These are phyloP conservation scores for Anacardium occidentale DNA, from an alignment of 345 rosid genomes.

Conservation along the genomic window DNA sequence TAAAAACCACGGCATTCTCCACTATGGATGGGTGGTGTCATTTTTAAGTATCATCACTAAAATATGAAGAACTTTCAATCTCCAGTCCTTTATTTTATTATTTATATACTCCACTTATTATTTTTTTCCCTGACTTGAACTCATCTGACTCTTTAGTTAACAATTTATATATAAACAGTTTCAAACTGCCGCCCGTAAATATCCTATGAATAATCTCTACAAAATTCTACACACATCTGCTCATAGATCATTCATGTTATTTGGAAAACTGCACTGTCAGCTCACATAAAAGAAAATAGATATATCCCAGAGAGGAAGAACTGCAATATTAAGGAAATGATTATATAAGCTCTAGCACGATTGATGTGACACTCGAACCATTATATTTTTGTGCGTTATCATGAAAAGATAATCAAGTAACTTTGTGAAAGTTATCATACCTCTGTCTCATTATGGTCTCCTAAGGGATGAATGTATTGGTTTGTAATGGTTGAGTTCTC, in stretches of 20 bases:
- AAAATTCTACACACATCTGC: background rate
- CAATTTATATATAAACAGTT: background rate
- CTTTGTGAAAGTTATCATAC: background rate
- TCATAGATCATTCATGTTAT: background rate
- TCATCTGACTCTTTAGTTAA: background rate
- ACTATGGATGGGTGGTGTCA: conserved; percentile 16
- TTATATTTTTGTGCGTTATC: conserved; percentile 10
- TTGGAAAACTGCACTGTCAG: background rate
- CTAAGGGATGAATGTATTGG: background rate
- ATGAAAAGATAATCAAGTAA: background rate
- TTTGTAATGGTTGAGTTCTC: conserved; percentile 1
- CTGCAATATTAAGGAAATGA: background rate
- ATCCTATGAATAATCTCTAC: background rate
- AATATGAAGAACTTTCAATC: background rate
- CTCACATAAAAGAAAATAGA: too few relatives aligned
- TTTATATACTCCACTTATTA: background rate
- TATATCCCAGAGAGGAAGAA: too few relatives aligned
- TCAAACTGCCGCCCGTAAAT: background rate
- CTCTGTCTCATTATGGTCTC: background rate
- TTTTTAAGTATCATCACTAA: conserved; percentile 26
- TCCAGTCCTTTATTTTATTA: background rate
- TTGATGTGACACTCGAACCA: conserved; percentile 9
- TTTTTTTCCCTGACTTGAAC: background rate
- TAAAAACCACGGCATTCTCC: conserved; percentile 6
- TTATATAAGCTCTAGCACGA: background rate